Conservation (phyloP, 208 protist genomes). For the Crithidia brevicula region DNA sequence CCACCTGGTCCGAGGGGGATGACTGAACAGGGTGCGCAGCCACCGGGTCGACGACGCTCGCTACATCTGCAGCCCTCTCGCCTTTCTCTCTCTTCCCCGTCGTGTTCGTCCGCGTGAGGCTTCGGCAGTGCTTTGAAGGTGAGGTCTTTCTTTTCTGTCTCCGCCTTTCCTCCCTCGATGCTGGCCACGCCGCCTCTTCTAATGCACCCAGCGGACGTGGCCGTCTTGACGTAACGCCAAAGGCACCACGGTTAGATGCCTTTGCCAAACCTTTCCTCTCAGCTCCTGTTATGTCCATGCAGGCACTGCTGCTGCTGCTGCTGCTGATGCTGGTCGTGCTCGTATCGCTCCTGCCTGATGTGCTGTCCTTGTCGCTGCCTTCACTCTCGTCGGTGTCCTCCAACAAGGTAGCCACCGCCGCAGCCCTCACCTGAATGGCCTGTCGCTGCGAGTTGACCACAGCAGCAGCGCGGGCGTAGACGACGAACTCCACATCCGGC, state of each 20-base stretch:
- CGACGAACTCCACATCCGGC: conserved; percentile 20
- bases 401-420: not conserved
- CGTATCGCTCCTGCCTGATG: not conserved
- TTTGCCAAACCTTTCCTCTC: not conserved
- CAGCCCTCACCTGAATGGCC: not conserved
- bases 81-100: no score
- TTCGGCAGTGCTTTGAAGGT: not conserved
- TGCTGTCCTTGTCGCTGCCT: not conserved
- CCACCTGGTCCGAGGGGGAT: not conserved
- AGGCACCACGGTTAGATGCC: not conserved
- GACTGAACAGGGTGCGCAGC: not conserved
- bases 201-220: not conserved
- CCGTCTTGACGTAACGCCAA: not conserved
- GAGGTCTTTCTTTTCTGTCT: not conserved
- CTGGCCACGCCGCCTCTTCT: conserved; percentile 5
- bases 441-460: not conserved
- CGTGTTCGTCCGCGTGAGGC: not conserved
- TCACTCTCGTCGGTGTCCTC: not conserved
- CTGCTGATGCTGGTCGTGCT: conserved; percentile 6
- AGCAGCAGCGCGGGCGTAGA: not conserved
- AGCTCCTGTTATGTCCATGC: not conserved
- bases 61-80: not conserved
- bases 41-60: not conserved
- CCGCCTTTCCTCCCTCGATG: not conserved
- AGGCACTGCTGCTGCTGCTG: not conserved